Percentiles rank a stretch among this genome's conserved stretches.
Evolutionary conservation across 768 basidiomycete species (phyloP).

Genomic region (Mycena vulgaris): DNA sequence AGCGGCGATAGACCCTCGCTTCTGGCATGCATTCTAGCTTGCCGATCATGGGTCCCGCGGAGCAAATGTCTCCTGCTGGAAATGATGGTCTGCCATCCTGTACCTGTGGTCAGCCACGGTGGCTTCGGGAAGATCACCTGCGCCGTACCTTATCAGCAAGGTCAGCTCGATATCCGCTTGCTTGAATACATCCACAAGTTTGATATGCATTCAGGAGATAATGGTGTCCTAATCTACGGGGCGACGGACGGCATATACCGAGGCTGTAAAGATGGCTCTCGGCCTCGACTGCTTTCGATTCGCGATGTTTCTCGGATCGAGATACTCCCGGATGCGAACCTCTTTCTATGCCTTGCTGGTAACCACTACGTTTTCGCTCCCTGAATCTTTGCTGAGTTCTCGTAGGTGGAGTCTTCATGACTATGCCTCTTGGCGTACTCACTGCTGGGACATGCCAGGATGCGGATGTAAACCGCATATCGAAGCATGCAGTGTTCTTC

Average conservation of each 20-base stretch:
- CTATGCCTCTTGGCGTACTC: slow-evolving; percentile 24
- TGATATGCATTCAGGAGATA: neutral
- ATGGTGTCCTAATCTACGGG: slow-evolving; percentile 19
- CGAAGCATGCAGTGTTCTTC: slow-evolving; percentile 50
- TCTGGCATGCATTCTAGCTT: slow-evolving; percentile 34
- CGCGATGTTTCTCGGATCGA: slow-evolving; percentile 77
- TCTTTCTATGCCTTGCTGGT: slow-evolving; percentile 84
- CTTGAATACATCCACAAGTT: too few species aligned
- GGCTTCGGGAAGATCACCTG: slow-evolving; percentile 16
- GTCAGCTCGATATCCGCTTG: slow-evolving; percentile 1
- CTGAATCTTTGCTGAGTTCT: neutral
- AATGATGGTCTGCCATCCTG: slow-evolving; percentile 19
- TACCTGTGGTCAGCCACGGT: slow-evolving; percentile 11
- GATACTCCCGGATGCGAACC: slow-evolving; percentile 80
- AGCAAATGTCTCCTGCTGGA: slow-evolving; percentile 26
- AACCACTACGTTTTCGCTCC: slow-evolving; percentile 23
- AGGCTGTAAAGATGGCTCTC: slow-evolving; percentile 9
- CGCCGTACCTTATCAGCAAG: slow-evolving; percentile 6
- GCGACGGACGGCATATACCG: slow-evolving; percentile 32
- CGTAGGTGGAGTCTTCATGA: slow-evolving; percentile 27
- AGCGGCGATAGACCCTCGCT: slow-evolving; percentile 11
- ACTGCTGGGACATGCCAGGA: slow-evolving; percentile 4
- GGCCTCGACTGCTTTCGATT: slow-evolving; percentile 7
- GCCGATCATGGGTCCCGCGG: slow-evolving; percentile 35
- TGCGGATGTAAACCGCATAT: slow-evolving; percentile 12